phyloP scores from a whole-genome alignment of 2,329 filamentous ascomycete species.

The Diaporthe eres region DNA sequence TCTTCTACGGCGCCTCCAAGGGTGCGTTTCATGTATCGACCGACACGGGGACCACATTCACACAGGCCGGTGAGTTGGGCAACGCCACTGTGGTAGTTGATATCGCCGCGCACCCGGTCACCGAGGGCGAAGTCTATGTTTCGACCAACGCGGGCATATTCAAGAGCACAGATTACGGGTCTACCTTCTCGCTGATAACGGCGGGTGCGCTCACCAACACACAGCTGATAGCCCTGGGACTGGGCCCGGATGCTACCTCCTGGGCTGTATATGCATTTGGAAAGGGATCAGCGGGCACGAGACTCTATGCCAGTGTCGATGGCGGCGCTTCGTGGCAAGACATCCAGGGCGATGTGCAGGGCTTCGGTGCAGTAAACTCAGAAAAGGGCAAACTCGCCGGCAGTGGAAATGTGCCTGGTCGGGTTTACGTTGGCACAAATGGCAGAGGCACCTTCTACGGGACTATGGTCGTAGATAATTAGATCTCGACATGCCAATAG shows the following conservation, averaged over 20 bases:
- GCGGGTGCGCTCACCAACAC: constrained; percentile 54
- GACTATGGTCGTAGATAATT: neutral
- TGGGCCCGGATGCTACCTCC: constrained; percentile 50
- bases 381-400: constrained; percentile 56
- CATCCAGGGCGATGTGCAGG: constrained; percentile 58
- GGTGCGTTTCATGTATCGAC: constrained; percentile 65
- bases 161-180: constrained; percentile 65
- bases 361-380: constrained; percentile 57
- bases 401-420: constrained; percentile 59
- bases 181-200: constrained; percentile 57
- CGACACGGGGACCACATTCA: constrained; percentile 62
- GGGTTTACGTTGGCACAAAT: constrained; percentile 65
- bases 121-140: constrained; percentile 71
- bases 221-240: constrained; percentile 59
- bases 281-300: constrained; percentile 55
- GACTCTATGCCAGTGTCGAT: constrained; percentile 61
- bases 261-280: constrained; percentile 65
- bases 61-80: constrained; percentile 52
- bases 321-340: constrained; percentile 59
- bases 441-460: constrained; percentile 61
- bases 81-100: constrained; percentile 64
- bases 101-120: constrained; percentile 69
- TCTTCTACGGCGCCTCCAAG: constrained; percentile 63
- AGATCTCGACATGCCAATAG: too few relatives aligned
- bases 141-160: constrained; percentile 69